phyloP scores from a whole-genome alignment of 176 grass and related monocot genomes.

The Bonia amplexicaulis region DNA sequence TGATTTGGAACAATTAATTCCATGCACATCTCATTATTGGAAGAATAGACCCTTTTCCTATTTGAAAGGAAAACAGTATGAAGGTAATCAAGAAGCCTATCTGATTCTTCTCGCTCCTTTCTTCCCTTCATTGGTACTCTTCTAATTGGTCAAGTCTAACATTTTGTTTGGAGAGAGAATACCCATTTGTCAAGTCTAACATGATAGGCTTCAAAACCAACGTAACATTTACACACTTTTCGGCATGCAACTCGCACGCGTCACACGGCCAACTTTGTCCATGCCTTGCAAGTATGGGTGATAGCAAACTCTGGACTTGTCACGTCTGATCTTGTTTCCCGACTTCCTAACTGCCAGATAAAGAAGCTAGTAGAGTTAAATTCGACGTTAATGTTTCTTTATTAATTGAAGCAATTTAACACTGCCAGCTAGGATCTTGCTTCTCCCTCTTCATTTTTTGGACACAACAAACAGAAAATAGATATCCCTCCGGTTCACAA shows the following conservation, averaged over 20 bases:
- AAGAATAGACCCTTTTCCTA: not conserved
- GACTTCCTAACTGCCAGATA: not conserved
- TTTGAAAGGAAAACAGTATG: not conserved
- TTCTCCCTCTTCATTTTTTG: not conserved
- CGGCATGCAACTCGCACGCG: not conserved
- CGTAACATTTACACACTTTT: not conserved
- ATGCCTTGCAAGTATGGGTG: not conserved
- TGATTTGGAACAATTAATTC: not conserved
- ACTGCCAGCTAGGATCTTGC: not conserved
- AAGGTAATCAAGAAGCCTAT: not conserved
- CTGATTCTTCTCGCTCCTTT: not conserved
- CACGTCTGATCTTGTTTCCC: not conserved
- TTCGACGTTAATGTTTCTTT: not conserved
- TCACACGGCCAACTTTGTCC: not conserved
- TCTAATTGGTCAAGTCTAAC: not conserved
- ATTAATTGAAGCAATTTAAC: slow-evolving; percentile 7
- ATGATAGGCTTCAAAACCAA: not conserved
- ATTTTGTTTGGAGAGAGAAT: not conserved
- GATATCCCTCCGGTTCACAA: no score
- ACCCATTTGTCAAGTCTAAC: not conserved
- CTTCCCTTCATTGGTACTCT: not conserved
- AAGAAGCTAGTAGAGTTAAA: not conserved
- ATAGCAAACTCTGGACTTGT: not conserved
- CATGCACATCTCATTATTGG: not conserved
- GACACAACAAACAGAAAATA: not conserved